Conservation (phyloP, 2,329 filamentous ascomycete genomes). For the Exserohilum turcica region DNA sequence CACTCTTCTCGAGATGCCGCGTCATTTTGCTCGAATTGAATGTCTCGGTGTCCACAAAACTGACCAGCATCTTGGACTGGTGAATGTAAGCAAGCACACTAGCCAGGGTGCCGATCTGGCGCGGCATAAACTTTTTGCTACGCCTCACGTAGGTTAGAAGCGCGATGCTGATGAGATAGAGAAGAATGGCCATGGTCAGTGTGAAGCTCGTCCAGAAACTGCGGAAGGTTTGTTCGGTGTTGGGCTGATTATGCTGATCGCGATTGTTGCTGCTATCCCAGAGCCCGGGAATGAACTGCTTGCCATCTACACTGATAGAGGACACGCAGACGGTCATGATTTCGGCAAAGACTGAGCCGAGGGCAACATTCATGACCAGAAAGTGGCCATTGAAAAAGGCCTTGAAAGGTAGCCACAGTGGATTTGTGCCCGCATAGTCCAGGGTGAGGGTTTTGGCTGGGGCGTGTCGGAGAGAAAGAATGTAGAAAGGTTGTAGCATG, state of each 20-base stretch:
- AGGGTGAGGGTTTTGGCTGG: slow-evolving; percentile 69
- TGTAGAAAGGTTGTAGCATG: slow-evolving; percentile 76
- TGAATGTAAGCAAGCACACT: slow-evolving; percentile 78
- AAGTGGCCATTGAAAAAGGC: slow-evolving; percentile 68
- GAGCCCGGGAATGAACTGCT: slow-evolving; percentile 57
- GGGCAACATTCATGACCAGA: slow-evolving; percentile 70
- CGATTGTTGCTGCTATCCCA: slow-evolving; percentile 16
- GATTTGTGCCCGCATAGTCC: slow-evolving; percentile 75
- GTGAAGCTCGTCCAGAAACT: slow-evolving; percentile 71
- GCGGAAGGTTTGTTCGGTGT: slow-evolving; percentile 52
- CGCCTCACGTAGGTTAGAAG: slow-evolving; percentile 65
- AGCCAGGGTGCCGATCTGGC: slow-evolving; percentile 79
- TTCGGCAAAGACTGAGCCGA: slow-evolving; percentile 74
- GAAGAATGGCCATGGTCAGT: slow-evolving; percentile 66
- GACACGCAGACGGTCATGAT: slow-evolving; percentile 72
- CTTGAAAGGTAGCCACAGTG: slow-evolving; percentile 66
- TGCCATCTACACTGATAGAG: slow-evolving; percentile 68
- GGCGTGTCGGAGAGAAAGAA: slow-evolving; percentile 69
- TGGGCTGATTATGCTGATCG: slow-evolving; percentile 29
- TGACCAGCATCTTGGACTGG: slow-evolving; percentile 78
- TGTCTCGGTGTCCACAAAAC: slow-evolving; percentile 73
- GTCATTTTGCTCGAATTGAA: slow-evolving; percentile 67
- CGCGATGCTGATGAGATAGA: slow-evolving; percentile 67
- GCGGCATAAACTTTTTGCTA: slow-evolving; percentile 72
- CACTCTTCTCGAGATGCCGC: slow-evolving; percentile 61